Evolutionary conservation across 306 rosid genomes (phyloP).

Genomic region (Adenanthera pavonina): DNA sequence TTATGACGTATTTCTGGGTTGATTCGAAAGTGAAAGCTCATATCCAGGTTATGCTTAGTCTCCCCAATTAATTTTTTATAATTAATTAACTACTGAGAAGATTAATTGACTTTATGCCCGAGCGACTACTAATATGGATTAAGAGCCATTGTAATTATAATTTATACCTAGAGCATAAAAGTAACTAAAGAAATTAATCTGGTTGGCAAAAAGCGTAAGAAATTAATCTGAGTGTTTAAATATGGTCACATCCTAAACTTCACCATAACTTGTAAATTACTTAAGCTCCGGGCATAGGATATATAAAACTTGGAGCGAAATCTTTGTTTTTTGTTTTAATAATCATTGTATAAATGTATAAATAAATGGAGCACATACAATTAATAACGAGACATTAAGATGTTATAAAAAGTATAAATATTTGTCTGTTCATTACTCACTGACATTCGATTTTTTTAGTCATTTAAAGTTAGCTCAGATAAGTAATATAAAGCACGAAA

Average conservation of each 20-base stretch:
- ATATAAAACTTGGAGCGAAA: no score
- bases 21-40: slow-evolving; percentile 65
- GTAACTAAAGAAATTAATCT: no score
- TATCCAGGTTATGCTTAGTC: background rate
- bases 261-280: background rate
- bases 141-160: slow-evolving; percentile 40
- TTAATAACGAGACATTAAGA: no score
- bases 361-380: no score
- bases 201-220: background rate
- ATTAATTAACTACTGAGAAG: background rate
- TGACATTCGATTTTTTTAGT: no score
- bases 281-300: background rate
- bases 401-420: no score
- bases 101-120: background rate
- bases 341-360: no score
- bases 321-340: no score
- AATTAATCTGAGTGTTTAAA: background rate
- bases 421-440: no score
- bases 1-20: slow-evolving; percentile 48
- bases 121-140: background rate
- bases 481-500: no score
- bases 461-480: no score
- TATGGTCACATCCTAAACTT: background rate
- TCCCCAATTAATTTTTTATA: background rate
- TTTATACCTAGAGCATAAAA: slow-evolving; percentile 37